Conservation (phyloP, 75 land plant genomes). For the Picea glauca region DNA sequence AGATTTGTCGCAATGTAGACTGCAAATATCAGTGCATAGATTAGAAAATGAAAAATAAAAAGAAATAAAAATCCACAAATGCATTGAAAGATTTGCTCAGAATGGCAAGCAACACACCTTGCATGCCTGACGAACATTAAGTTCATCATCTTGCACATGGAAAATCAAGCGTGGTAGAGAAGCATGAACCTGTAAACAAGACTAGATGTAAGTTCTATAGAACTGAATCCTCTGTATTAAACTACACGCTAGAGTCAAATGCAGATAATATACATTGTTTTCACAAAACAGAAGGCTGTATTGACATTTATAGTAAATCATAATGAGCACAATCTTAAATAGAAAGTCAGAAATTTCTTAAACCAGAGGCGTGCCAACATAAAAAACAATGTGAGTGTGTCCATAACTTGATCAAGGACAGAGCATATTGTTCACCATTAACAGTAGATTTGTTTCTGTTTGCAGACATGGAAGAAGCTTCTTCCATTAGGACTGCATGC, state of each 20-base stretch:
- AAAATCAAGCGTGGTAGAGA: constrained; percentile 71
- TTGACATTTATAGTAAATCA: not conserved
- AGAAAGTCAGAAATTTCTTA: not conserved
- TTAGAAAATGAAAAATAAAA: not conserved
- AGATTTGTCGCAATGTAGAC: constrained; percentile 59
- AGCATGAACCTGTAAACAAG: constrained; percentile 67
- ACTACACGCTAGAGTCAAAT: not conserved
- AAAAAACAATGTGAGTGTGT: not conserved
- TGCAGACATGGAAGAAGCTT: not conserved
- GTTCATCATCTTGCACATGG: constrained; percentile 87
- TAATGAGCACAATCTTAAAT: not conserved
- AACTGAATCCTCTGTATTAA: not conserved
- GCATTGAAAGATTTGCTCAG: not conserved
- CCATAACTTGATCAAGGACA: not conserved
- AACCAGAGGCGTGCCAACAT: not conserved
- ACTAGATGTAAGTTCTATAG: not conserved
- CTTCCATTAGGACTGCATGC: not conserved
- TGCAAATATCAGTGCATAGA: constrained; percentile 16
- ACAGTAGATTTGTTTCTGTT: not conserved
- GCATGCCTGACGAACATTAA: constrained; percentile 75
- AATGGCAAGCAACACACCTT: constrained; percentile 37
- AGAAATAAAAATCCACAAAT: not conserved
- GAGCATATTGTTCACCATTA: not conserved
- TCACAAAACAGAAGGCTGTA: not conserved
- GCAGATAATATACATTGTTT: not conserved